Percentiles rank a stretch among this genome's conserved stretches.
Conservation (phyloP, 2,329 filamentous ascomycete species). For the Lachnellula hyalina region DNA sequence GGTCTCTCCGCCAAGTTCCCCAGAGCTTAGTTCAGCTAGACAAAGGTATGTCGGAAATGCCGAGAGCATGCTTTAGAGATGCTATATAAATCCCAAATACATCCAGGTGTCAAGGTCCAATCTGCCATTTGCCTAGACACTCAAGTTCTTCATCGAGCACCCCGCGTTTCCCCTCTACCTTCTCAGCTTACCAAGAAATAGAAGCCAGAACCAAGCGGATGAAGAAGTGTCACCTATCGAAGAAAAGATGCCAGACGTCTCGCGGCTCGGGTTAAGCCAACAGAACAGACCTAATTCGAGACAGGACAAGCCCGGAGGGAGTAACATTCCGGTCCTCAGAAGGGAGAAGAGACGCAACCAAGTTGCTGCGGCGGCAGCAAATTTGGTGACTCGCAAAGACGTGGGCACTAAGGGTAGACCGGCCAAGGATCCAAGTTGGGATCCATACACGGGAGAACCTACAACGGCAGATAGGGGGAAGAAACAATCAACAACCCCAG, state of each 20-base stretch:
- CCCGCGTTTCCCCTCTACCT: slow-evolving; percentile 15
- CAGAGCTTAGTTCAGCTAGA: slow-evolving; percentile 22
- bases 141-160: slow-evolving; percentile 16
- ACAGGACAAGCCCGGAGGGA: slow-evolving; percentile 16
- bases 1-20: slow-evolving; percentile 43
- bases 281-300: slow-evolving; percentile 6
- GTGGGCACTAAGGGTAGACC: slow-evolving; percentile 18
- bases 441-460: slow-evolving; percentile 62
- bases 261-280: slow-evolving; percentile 14
- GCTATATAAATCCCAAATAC: slow-evolving; percentile 6
- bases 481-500: slow-evolving; percentile 51
- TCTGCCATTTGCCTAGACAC: slow-evolving; percentile 7
- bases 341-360: slow-evolving; percentile 29
- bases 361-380: slow-evolving; percentile 22
- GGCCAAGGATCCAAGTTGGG: slow-evolving; percentile 49
- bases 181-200: slow-evolving; percentile 15
- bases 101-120: background rate
- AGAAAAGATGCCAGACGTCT: slow-evolving; percentile 25
- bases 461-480: slow-evolving; percentile 52
- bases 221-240: slow-evolving; percentile 39
- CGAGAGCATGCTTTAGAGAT: slow-evolving; percentile 13
- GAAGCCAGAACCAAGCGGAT: slow-evolving; percentile 18
- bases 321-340: slow-evolving; percentile 30
- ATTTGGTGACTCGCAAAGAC: slow-evolving; percentile 22
- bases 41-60: slow-evolving; percentile 24